A percentile compares a stretch with the other conserved stretches of the same genome.
Conservation (phyloP, 164 flowering plant species). For the Euptelea pleiosperma region DNA sequence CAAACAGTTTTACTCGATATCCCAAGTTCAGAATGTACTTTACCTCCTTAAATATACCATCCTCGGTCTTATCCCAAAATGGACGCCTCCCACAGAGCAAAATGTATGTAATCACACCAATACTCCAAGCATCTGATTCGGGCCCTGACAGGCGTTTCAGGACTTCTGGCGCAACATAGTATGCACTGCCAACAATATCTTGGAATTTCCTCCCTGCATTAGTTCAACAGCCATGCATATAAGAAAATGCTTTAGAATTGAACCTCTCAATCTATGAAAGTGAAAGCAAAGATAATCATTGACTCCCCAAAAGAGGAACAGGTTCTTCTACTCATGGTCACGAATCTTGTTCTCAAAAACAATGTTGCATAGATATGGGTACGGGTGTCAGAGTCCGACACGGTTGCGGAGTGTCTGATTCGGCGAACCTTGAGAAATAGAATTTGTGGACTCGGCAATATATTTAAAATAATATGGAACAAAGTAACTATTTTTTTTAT, state of each 20-base stretch:
- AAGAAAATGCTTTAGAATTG: not conserved
- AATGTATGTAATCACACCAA: conserved; percentile 97
- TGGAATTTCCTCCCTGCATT: conserved; percentile 73
- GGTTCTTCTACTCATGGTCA: not conserved
- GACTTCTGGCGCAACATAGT: conserved; percentile 99
- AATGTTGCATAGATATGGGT: too few relatives aligned
- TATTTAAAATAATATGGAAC: too few relatives aligned
- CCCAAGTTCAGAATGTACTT: conserved; percentile 2
- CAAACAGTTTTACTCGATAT: not conserved
- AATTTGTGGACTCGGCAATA: too few relatives aligned
- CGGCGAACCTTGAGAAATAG: too few relatives aligned
- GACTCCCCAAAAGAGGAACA: too few relatives aligned
- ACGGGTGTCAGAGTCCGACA: too few relatives aligned
- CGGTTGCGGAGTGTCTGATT: too few relatives aligned
- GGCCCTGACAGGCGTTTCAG: conserved; percentile 94
- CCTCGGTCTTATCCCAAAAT: conserved; percentile 99
- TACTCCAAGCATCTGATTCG: conserved; percentile 99
- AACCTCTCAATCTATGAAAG: too few relatives aligned
- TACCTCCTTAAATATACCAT: conserved; percentile 98
- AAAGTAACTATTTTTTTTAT: too few relatives aligned
- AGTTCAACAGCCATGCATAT: conserved; percentile 5
- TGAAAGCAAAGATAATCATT: conserved; percentile 2
- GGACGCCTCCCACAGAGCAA: conserved; percentile 97
- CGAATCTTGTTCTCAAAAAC: not conserved
- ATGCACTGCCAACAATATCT: conserved; percentile 99